A percentile compares a stretch with the other conserved stretches of the same genome.
These are phyloP conservation scores for Aspergillus chevalieri DNA, from an alignment of 2,329 filamentous ascomycete species.

Conservation along the genomic window DNA sequence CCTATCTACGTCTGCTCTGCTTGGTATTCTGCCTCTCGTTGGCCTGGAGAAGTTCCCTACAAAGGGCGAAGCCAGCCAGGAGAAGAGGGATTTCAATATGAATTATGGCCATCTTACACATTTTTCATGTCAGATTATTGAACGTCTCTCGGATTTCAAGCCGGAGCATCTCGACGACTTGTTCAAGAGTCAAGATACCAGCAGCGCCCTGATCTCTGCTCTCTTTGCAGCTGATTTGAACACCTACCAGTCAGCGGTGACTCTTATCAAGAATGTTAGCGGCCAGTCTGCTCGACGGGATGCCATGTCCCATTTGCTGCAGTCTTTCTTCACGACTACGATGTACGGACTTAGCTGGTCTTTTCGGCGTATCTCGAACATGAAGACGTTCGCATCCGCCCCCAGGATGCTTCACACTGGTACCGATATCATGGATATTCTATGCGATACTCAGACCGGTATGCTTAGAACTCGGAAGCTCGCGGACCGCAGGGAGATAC, in stretches of 20 bases:
- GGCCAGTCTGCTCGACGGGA: slow-evolving; percentile 59
- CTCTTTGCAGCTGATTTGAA: slow-evolving; percentile 75
- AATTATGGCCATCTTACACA: slow-evolving; percentile 58
- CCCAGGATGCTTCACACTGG: slow-evolving; percentile 56
- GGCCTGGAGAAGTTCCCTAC: slow-evolving; percentile 68
- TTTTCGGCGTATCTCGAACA: slow-evolving; percentile 50
- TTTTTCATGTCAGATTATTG: slow-evolving; percentile 66
- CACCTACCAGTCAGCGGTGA: slow-evolving; percentile 72
- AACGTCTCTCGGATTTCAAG: slow-evolving; percentile 71
- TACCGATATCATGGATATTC: slow-evolving; percentile 56
- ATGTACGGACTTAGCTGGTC: slow-evolving; percentile 53
- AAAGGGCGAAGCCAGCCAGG: slow-evolving; percentile 39
- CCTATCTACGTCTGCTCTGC: slow-evolving; percentile 67
- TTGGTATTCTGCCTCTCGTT: slow-evolving; percentile 64
- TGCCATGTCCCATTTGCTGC: slow-evolving; percentile 56
- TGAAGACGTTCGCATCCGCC: slow-evolving; percentile 55
- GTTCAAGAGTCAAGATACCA: slow-evolving; percentile 61
- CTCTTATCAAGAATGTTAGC: slow-evolving; percentile 77
- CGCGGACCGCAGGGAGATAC: slow-evolving; percentile 53
- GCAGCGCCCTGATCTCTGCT: slow-evolving; percentile 68
- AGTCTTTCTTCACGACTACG: slow-evolving; percentile 50
- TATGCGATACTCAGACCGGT: slow-evolving; percentile 59
- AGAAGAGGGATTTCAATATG: slow-evolving; percentile 68
- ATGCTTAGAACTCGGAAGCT: slow-evolving; percentile 55
- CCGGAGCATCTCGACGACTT: slow-evolving; percentile 62